Evolutionary conservation across 805 yeast genomes (phyloP).

Genomic region (Yueomyces sp.): DNA sequence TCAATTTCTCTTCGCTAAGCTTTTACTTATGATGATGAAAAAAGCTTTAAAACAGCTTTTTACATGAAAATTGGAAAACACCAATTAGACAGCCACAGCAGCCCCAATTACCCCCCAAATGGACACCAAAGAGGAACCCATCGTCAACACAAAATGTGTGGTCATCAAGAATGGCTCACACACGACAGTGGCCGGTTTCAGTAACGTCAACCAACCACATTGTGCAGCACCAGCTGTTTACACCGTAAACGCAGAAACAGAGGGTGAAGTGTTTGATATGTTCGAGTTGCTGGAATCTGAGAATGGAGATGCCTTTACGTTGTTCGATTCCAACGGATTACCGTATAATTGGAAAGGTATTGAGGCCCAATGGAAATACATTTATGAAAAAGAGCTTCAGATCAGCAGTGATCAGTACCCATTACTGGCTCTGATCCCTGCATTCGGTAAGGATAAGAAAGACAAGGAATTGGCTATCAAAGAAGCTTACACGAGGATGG

Average conservation of each 20-base stretch:
- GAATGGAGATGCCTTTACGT: conserved; percentile 29
- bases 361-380: conserved; percentile 52
- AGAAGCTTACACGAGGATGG: conserved; percentile 54
- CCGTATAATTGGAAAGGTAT: conserved; percentile 65
- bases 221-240: conserved; percentile 46
- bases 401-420: conserved; percentile 51
- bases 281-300: conserved; percentile 15
- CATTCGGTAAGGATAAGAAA: conserved; percentile 7
- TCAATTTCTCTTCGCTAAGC: no score
- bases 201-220: conserved; percentile 46
- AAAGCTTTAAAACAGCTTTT: no score
- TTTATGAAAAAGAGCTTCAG: conserved; percentile 38
- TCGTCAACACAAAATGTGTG: conserved; percentile 32
- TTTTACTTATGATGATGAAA: no score
- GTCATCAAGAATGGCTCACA: conserved; percentile 59
- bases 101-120: no score
- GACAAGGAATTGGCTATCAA: conserved; percentile 25
- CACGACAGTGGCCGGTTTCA: conserved; percentile 57
- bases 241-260: conserved; percentile 20
- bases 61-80: no score
- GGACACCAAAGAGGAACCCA: background rate
- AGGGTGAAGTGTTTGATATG: conserved; percentile 14
- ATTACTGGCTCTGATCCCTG: conserved; percentile 33
- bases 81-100: no score
- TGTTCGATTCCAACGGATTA: conserved; percentile 39